Evolutionary conservation across 164 flowering plant genomes (phyloP).

Genomic region (Cinnamomum chago): DNA sequence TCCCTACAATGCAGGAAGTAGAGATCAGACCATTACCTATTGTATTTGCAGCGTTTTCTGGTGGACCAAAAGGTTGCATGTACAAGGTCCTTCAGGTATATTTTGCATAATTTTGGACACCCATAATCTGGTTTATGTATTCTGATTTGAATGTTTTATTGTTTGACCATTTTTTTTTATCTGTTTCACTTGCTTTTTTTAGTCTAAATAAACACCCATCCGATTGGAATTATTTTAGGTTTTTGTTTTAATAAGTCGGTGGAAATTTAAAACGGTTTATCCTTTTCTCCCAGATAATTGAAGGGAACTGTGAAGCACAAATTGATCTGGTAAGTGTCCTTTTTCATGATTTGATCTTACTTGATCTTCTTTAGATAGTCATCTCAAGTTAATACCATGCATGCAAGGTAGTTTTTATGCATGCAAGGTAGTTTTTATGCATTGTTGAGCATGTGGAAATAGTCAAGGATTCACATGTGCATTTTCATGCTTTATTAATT

Average conservation of each 20-base stretch:
- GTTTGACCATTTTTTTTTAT: neutral
- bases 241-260: neutral
- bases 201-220: too few relatives aligned
- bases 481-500: neutral
- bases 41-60: slow-evolving; percentile 87
- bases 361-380: neutral
- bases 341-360: neutral
- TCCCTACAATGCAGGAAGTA: slow-evolving; percentile 51
- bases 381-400: neutral
- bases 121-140: neutral
- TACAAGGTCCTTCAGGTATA: slow-evolving; percentile 89
- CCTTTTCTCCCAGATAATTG: slow-evolving; percentile 61
- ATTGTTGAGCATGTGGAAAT: neutral
- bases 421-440: neutral
- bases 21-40: slow-evolving; percentile 70
- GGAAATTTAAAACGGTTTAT: neutral
- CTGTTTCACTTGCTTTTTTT: neutral
- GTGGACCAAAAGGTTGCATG: slow-evolving; percentile 95
- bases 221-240: neutral
- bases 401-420: neutral
- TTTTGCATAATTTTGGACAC: neutral
- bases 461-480: neutral
- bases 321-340: slow-evolving; percentile 39
- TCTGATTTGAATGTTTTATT: neutral
- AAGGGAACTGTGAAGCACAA: slow-evolving; percentile 46